Base-by-base conservation (phyloP, 805 yeast species). In the Debaryomyces castellii region DNA sequence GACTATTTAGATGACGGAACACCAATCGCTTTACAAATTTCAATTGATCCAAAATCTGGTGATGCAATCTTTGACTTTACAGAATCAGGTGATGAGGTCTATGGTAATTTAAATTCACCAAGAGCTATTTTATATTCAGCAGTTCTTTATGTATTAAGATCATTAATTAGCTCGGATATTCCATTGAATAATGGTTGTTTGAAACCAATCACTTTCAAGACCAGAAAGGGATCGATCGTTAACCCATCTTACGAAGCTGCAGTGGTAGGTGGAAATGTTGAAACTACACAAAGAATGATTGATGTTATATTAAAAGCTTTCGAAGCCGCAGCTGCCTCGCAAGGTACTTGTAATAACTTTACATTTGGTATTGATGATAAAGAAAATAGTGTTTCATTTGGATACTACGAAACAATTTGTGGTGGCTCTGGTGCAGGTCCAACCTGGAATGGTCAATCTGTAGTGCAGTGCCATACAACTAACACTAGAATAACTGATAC, bases 341-440 rank as follows among this genome's bases (percentile, higher is more conserved):
- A 92, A 67, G 97, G 97, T 36, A 90, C 94, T 48, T 89, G 96
- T 64, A 92, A 94, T 66, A 94, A 92, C 66, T 81, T 92, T 55
- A 91, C 97, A 0, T 92, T 91, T 71, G 97, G 97, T 20, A 80
- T 78, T 22, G 88, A 85, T 50, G 92, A 89, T 39, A 52, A 54
- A 10, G 51, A 51, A 9, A 77, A 78, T 47, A 63, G 67, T 7
- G 74, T 77, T 48, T 89, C 90, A 0, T 89, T 89, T 63, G 96
- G 97, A 0, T 90, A 90, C 63, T 90, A 90, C 62, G 97, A 90
- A 62, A 91, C 97, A 0, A 89, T 91, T 49, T 94, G 96, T 47
- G 97, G 97, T 48, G 97, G 97, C 0, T 87, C 90, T 37, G 97
- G 97, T 41, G 97, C 97, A 2, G 90, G 92, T 1, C 79, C 85